Evolutionary conservation across 208 protist species (phyloP).

Genomic region (Crithidia expoeki): DNA sequence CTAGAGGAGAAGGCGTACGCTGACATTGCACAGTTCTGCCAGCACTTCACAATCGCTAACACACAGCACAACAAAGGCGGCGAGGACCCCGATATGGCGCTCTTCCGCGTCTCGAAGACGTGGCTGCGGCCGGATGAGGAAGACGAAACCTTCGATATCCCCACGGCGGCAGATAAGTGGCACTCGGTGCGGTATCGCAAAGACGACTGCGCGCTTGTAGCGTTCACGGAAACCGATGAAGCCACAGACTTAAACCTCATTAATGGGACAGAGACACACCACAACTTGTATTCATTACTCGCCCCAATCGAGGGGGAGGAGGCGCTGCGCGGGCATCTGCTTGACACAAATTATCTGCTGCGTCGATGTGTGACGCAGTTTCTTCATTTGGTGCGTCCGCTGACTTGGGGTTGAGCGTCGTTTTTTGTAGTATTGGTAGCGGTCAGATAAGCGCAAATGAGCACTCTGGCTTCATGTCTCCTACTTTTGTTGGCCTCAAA

Average conservation of each 20-base stretch:
- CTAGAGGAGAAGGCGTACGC: constrained; percentile 87
- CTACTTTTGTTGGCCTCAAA: neutral
- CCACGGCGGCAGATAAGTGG: constrained; percentile 45
- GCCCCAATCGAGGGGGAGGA: constrained; percentile 60
- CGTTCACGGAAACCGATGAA: constrained; percentile 63
- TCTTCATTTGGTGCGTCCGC: constrained; percentile 74
- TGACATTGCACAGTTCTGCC: constrained; percentile 89
- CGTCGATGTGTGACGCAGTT: constrained; percentile 81
- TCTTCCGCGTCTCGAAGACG: constrained; percentile 85
- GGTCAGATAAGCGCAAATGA: no score
- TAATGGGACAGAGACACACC: constrained; percentile 71
- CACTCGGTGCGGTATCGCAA: constrained; percentile 81
- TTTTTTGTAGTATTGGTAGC: constrained; percentile 8
- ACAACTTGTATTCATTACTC: constrained; percentile 82
- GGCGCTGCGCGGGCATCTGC: constrained; percentile 48
- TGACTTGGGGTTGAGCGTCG: constrained; percentile 80
- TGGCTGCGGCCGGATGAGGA: constrained; percentile 46
- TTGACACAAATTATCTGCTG: constrained; percentile 86
- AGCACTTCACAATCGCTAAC: constrained; percentile 76
- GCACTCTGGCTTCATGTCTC: no score
- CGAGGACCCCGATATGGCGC: constrained; percentile 87
- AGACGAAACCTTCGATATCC: constrained; percentile 44
- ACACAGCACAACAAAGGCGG: constrained; percentile 85
- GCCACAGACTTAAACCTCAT: constrained; percentile 60
- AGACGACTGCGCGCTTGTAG: constrained; percentile 63